phyloP scores from a whole-genome alignment of 2,329 filamentous ascomycete species.

The Corinectria fuckeliana region DNA sequence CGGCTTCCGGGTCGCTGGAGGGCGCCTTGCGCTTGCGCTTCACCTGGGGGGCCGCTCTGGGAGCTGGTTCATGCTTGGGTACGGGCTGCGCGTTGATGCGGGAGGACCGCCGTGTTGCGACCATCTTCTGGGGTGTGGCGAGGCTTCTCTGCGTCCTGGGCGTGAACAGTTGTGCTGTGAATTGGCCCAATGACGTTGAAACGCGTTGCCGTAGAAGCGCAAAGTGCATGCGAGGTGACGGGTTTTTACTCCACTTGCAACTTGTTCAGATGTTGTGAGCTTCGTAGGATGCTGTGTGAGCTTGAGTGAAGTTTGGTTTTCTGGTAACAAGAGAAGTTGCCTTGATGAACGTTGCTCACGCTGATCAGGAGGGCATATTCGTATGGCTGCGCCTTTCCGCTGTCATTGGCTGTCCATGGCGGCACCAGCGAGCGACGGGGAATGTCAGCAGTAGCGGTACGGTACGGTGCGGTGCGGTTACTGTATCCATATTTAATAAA shows the following conservation, averaged over 20 bases:
- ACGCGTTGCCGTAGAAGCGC: constrained; percentile 10
- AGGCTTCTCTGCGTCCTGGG: constrained; percentile 11
- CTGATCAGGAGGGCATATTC: background rate
- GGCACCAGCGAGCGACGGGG: background rate
- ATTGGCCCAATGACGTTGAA: constrained; percentile 3
- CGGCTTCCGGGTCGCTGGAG: constrained; percentile 29
- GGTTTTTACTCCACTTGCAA: background rate
- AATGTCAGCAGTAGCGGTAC: constrained; percentile 2
- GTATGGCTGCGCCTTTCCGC: constrained; percentile 8
- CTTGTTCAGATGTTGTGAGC: background rate
- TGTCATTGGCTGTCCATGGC: constrained; percentile 4
- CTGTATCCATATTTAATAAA: constrained; percentile 2
- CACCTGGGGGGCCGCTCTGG: constrained; percentile 30
- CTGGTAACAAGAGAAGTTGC: background rate
- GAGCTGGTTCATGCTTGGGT: constrained; percentile 20
- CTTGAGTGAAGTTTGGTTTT: background rate
- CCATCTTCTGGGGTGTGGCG: constrained; percentile 34
- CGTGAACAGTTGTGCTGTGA: constrained; percentile 12
- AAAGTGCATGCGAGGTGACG: constrained; percentile 21
- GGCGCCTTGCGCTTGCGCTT: constrained; percentile 46
- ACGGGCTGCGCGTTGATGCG: constrained; percentile 46
- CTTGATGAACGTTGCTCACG: constrained; percentile 9
- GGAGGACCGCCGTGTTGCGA: constrained; percentile 47
- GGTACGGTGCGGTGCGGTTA: background rate
- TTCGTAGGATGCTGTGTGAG: background rate